A percentile compares a stretch with the other conserved stretches of the same genome.
Evolutionary conservation across 495 filamentous ascomycete genomes (phyloP).

Genomic region (Penicillium cinerascens): DNA sequence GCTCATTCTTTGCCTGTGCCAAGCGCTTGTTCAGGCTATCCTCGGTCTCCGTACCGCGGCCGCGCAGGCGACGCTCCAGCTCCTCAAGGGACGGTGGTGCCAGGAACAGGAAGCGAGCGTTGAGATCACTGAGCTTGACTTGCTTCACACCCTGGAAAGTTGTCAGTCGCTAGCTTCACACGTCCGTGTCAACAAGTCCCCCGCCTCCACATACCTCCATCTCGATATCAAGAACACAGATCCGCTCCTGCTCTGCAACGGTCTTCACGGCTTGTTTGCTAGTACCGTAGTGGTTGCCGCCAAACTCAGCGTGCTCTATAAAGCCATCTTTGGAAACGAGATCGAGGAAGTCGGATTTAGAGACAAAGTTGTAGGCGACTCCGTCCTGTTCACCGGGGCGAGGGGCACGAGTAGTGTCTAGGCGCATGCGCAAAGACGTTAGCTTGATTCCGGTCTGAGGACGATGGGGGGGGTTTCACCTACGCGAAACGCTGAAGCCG

Average conservation of each 20-base stretch:
- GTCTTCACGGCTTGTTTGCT: slow-evolving; percentile 71
- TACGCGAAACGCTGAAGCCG: slow-evolving; percentile 73
- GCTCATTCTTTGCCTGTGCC: slow-evolving; percentile 73
- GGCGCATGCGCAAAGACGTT: neutral
- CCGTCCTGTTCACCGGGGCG: slow-evolving; percentile 73
- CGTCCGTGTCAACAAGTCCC: neutral
- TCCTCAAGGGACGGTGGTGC: slow-evolving; percentile 72
- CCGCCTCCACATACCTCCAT: slow-evolving; percentile 67
- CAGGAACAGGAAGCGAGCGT: slow-evolving; percentile 82
- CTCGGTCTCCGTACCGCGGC: slow-evolving; percentile 81
- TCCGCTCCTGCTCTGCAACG: slow-evolving; percentile 55
- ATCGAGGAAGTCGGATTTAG: slow-evolving; percentile 63
- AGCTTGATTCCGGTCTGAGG: neutral
- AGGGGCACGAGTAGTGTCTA: slow-evolving; percentile 75
- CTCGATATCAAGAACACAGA: slow-evolving; percentile 71
- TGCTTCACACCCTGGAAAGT: slow-evolving; percentile 93
- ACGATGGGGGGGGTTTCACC: neutral
- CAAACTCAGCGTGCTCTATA: slow-evolving; percentile 85
- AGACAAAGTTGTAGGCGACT: slow-evolving; percentile 77
- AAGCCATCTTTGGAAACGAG: slow-evolving; percentile 70
- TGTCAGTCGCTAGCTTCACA: slow-evolving; percentile 55
- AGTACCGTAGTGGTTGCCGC: slow-evolving; percentile 87
- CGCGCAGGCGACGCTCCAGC: slow-evolving; percentile 72
- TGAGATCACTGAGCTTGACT: slow-evolving; percentile 71
- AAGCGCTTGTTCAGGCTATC: slow-evolving; percentile 71